These are phyloP conservation scores for Metarhizium guizhouense DNA, from an alignment of 2,329 filamentous ascomycete genomes.

Conservation along the genomic window DNA sequence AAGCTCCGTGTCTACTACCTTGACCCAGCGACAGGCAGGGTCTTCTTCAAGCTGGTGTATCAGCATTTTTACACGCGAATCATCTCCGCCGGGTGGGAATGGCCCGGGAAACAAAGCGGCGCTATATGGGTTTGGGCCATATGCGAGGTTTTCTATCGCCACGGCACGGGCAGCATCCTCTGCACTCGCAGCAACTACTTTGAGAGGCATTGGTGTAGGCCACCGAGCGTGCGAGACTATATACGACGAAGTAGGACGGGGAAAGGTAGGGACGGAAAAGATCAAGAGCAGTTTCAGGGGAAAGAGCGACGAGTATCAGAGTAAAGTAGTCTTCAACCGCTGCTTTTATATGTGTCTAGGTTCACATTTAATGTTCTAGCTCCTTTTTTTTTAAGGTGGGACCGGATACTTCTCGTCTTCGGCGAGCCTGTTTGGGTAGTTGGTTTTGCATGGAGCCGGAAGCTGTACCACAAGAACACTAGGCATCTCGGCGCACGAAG, in stretches of 20 bases:
- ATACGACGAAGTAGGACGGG: background rate
- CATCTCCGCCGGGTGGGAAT: slow-evolving; percentile 10
- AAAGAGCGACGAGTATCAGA: background rate
- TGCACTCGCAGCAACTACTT: slow-evolving; percentile 23
- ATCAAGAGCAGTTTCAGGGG: background rate
- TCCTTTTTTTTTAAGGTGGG: background rate
- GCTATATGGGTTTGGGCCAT: slow-evolving; percentile 21
- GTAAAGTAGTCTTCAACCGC: too few species aligned
- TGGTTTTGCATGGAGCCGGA: background rate
- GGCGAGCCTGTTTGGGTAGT: slow-evolving; percentile 14
- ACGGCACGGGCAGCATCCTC: slow-evolving; percentile 26
- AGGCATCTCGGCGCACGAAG: background rate
- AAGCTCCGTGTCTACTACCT: slow-evolving; percentile 26
- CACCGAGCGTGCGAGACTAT: background rate
- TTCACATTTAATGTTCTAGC: too few species aligned
- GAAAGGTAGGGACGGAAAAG: background rate
- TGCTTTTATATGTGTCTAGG: too few species aligned
- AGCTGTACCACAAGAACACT: background rate
- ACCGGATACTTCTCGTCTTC: background rate
- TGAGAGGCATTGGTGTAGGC: slow-evolving; percentile 24
- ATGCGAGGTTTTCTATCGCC: slow-evolving; percentile 29
- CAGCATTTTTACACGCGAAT: slow-evolving; percentile 15
- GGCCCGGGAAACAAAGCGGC: slow-evolving; percentile 22
- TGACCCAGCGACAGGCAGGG: slow-evolving; percentile 23
- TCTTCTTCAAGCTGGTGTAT: slow-evolving; percentile 13